Evolutionary conservation across 73 alveolate genomes (phyloP).

Genomic region (Paramecium tetraurelia): DNA sequence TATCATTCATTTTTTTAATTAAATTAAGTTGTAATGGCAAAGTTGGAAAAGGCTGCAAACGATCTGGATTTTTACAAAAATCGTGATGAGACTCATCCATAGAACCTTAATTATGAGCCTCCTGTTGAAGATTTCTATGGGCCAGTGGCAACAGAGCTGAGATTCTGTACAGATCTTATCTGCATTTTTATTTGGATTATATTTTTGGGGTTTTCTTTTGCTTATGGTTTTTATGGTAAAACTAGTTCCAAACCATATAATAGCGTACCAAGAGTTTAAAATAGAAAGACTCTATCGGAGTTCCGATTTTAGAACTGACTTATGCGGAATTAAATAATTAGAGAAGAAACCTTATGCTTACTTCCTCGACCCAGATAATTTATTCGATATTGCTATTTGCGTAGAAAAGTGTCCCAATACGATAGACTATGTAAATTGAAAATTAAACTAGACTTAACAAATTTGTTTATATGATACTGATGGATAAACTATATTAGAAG

Average conservation of each 20-base stretch:
- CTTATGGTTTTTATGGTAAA: slow-evolving; percentile 22
- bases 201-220: not conserved
- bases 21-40: not conserved
- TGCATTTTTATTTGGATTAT: not conserved
- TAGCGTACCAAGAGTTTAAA: not conserved
- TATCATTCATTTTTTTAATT: not conserved
- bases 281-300: not conserved
- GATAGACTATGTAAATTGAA: not conserved
- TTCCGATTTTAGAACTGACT: slow-evolving; percentile 18
- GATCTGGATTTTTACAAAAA: not conserved
- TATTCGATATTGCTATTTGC: not conserved
- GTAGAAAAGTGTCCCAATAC: not conserved
- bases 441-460: not conserved
- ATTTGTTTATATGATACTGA: slow-evolving; percentile 29
- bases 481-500: not conserved
- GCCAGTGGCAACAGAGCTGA: not conserved
- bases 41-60: not conserved
- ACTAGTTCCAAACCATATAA: not conserved
- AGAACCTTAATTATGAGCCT: not conserved
- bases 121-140: slow-evolving; percentile 8
- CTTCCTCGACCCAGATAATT: slow-evolving; percentile 12
- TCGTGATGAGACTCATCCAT: not conserved
- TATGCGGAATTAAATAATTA: not conserved
- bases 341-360: not conserved
- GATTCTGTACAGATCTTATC: not conserved